Evolutionary conservation across 2,329 filamentous ascomycete genomes (phyloP).

Genomic region (Salinomyces thailandicus): DNA sequence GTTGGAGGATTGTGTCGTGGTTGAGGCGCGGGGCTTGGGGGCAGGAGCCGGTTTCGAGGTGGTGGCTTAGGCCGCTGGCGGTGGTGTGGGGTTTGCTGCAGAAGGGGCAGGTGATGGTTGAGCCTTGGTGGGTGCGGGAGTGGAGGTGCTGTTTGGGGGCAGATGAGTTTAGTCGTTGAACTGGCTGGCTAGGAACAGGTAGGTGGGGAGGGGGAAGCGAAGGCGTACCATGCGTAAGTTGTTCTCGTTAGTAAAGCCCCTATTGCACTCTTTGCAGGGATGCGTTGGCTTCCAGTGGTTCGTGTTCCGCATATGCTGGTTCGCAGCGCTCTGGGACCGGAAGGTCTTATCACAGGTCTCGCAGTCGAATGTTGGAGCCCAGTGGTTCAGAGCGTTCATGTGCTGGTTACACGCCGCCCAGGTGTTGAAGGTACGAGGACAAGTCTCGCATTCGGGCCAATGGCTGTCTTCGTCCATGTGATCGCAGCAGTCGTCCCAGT

Average conservation of each 20-base stretch:
- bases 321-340: constrained; percentile 8
- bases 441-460: constrained; percentile 23
- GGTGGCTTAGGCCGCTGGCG: constrained; percentile 45
- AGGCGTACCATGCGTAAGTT: constrained; percentile 12
- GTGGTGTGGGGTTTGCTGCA: constrained; percentile 39
- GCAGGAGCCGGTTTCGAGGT: constrained; percentile 49
- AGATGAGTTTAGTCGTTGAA: no score
- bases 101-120: constrained; percentile 43
- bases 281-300: constrained; percentile 23
- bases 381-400: constrained; percentile 24
- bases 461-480: constrained; percentile 12
- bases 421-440: constrained; percentile 17
- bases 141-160: constrained; percentile 49
- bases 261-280: constrained; percentile 25
- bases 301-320: constrained; percentile 20
- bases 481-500: not conserved
- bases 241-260: constrained; percentile 24
- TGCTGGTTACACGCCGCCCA: constrained; percentile 21
- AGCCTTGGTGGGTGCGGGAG: constrained; percentile 41
- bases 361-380: constrained; percentile 15
- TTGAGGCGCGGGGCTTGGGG: constrained; percentile 35
- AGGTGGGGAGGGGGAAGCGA: not conserved
- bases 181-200: no score
- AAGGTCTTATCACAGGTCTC: constrained; percentile 21
- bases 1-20: constrained; percentile 38